Evolutionary conservation across 768 basidiomycete species (phyloP), one percentile per base, ranked within the genome.

Genomic region (Leccinum truebloodii): DNA sequence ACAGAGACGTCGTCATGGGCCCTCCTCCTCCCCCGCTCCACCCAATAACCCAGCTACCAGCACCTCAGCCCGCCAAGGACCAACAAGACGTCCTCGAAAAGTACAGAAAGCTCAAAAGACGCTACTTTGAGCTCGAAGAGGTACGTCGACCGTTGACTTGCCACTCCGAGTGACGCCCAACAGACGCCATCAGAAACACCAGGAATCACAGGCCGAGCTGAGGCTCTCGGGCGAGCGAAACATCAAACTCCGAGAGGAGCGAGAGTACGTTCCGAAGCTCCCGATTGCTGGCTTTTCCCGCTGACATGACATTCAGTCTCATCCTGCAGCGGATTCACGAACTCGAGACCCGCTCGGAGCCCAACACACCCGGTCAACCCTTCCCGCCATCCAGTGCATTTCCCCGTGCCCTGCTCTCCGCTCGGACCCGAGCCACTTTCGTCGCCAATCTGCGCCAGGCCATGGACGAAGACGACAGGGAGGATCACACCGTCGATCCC

Each of bases 41-140:
- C 55, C 67, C 75, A 16, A 54, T 74, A 13, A 51, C 71, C 13
- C 74, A 68, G 30, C 67, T 71, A 18, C 54, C 68, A 2, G 52
- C 69, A 22, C 71, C 75, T 10, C 75, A 70, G 32, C 55, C 70
- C 16, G 6, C 51, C 18, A 79, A 76, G 56, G 80, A 83, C 59
- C 67, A 60, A 54, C 79, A 78, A 54, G 86, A 86, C 54, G 70
- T 80, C 62, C 66, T 67, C 52, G 87, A 88, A 75, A 89, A 88
- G 73, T 87, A 88, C 72, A 77, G 75, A 61, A 83, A 80, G 64
- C 77, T 89, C 55, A 91, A 91, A 70, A 75, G 85, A 48, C 83
- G 84, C 44, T 87, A 83, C 70, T 81, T 82, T 63, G 86, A 88
- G 57, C 81, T 89, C 46, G 86, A 89, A 66, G 85, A 90, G 83